Evolutionary conservation across 768 basidiomycete species (phyloP).

Genomic region (Rhodosporidiobolus sp.): DNA sequence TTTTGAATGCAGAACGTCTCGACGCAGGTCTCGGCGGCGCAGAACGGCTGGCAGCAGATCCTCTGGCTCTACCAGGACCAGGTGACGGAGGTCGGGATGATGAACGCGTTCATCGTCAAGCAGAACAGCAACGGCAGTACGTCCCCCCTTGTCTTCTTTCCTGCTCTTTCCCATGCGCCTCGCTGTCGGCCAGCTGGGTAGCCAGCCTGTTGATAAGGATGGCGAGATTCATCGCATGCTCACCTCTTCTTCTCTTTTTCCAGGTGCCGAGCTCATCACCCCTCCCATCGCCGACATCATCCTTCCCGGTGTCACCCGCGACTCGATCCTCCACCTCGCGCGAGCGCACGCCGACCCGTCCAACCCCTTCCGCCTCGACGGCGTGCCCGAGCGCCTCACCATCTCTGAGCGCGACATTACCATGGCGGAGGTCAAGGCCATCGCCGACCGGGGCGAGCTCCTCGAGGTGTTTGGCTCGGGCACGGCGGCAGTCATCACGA

Average conservation of each 20-base stretch:
- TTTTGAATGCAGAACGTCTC: conserved; percentile 49
- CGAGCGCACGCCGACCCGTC: conserved; percentile 57
- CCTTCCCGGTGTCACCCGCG: conserved; percentile 79
- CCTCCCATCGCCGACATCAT: conserved; percentile 86
- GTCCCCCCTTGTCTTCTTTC: neutral
- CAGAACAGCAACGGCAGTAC: conserved; percentile 56
- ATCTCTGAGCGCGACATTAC: conserved; percentile 61
- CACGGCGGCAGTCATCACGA: conserved; percentile 69
- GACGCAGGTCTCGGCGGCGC: conserved; percentile 63
- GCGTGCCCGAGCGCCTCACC: conserved; percentile 53
- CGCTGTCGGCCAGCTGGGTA: no score
- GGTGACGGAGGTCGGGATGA: conserved; percentile 60
- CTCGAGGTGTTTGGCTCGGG: conserved; percentile 85
- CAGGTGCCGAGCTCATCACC: conserved; percentile 71
- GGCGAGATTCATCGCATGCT: no score
- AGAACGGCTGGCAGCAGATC: conserved; percentile 70
- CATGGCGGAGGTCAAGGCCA: conserved; percentile 56
- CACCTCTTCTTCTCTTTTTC: neutral
- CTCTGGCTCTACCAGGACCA: conserved; percentile 63
- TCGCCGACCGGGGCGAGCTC: conserved; percentile 59
- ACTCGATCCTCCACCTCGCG: conserved; percentile 68
- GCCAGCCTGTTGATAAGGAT: no score
- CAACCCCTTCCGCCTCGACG: conserved; percentile 48
- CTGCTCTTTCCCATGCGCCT: no score
- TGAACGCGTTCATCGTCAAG: conserved; percentile 75